Evolutionary conservation across 805 yeast genomes (phyloP), one percentile per base, ranked within the genome.

Genomic region (Geotrichum ghanense): DNA sequence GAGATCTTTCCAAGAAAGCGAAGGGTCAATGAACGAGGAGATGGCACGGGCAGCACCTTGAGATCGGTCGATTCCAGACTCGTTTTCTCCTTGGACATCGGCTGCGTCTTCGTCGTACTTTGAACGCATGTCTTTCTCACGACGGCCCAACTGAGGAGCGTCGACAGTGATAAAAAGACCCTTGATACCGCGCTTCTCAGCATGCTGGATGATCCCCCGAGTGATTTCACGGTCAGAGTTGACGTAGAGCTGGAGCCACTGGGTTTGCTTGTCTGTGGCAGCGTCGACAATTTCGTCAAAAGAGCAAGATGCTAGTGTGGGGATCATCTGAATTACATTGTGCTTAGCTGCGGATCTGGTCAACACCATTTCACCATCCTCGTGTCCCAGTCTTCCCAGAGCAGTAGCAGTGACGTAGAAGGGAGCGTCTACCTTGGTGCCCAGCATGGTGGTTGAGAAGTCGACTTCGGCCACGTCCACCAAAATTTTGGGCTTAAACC

Each of bases 331-430:
- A 48, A 83, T 78, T 25, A 80, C 70, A 41, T 70, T 77, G 47
- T 83, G 82, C 48, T 73, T 71, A 37, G 78, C 86, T 23, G 94
- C 83, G n/a, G 87, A 87, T 57, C 81, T 71, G 1, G 97, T 87
- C 52, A 90, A 74, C 16, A 82, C 87, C 49, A 78, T 76, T 64
- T 90, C 97, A 48, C 97, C 97, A 37, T 86, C 96, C 2, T 87
- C 87, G 58, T 89, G 92, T 2, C 97, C 97, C 54, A 90, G 72
- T 58, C 81, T 83, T 31, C 95, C 96, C 51, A 88, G 70, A 0
- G 97, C 97, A 3, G 97, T 86, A 1, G 97, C 97, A 35, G 90
- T 74, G 46, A 83, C 78, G 60, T 89, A 90, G 62, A 90, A 87
- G 14, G 97, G 97, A 12, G 79, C 83, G 16, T 75, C 67, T 1